A percentile compares a stretch with the other conserved stretches of the same genome.
phyloP scores from a whole-genome alignment of 192 early-diverging fungal species.

The Chytriomyces confervae region DNA sequence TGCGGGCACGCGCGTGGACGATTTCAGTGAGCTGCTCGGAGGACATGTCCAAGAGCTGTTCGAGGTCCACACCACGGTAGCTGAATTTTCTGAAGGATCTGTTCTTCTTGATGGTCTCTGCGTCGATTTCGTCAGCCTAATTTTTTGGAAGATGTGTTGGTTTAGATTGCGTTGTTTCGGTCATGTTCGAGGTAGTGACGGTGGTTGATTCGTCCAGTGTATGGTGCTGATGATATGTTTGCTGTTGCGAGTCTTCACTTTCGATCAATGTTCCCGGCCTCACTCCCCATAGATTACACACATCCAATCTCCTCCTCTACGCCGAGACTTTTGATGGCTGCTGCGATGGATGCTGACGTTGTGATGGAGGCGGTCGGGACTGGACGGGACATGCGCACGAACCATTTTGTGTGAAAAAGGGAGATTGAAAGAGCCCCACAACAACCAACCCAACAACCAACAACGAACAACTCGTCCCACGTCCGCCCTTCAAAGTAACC shows the following conservation, averaged over 20 bases:
- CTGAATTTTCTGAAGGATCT: slow-evolving; percentile 98
- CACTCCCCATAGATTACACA: not conserved
- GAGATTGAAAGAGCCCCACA: too few species aligned
- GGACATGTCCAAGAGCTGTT: slow-evolving; percentile 92
- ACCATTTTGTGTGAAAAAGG: too few species aligned
- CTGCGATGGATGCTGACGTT: not conserved
- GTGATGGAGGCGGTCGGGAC: not conserved
- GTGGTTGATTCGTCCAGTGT: too few species aligned
- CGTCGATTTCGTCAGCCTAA: slow-evolving; percentile 58
- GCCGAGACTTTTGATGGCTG: not conserved
- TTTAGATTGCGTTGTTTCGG: too few species aligned
- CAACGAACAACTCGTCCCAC: too few species aligned
- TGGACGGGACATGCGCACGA: not conserved
- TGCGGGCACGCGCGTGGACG: slow-evolving; percentile 92
- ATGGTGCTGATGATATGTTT: too few species aligned
- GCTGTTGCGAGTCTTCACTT: too few species aligned
- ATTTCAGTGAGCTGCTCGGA: slow-evolving; percentile 91
- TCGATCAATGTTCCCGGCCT: too few species aligned
- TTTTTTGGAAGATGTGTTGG: not conserved
- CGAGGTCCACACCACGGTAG: slow-evolving; percentile 97
- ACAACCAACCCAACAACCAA: too few species aligned
- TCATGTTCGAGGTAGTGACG: too few species aligned
- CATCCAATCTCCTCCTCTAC: not conserved
- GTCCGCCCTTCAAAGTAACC: not conserved
- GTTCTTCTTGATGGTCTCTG: slow-evolving; percentile 74